Evolutionary conservation across 306 rosid species (phyloP), one percentile per base, ranked within the genome.

Genomic region (Dicorynia guianensis): DNA sequence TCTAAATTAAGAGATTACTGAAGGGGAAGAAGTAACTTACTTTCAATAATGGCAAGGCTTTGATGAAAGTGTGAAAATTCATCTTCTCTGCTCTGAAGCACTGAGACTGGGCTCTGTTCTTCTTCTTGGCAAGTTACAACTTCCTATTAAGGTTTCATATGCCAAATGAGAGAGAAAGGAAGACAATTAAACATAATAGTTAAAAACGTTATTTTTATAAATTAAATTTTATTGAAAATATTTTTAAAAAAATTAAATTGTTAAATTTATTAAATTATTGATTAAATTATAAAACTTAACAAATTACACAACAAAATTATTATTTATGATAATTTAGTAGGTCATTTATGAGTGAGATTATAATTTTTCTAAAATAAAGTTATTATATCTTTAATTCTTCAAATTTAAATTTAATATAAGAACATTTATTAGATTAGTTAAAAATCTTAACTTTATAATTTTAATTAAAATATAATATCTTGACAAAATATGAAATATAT

Each of bases 51-150:
- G 69, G 80, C 88, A 76, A 83, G 78, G 78, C 80, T 83, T 82
- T 87, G 84, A 38, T 81, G 81, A 56, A 87, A 87, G 50, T 52
- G 33, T 47, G 85, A 78, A 67, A 78, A 78, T 38, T 80, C 82
- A 57, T 79, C 73, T 67, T 85, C 89, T 35, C 83, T 85, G 75
- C 79, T 77, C 5, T 81, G 81, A 80, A 91, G 86, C 73, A 91
- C 93, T 13, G 94, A 91, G 61, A 91, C 83, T 47, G 97, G 94
- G 67, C 92, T 91, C 15, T 82, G 72, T 39, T 87, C 93, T 59
- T 82, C 77, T 50, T 88, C 91, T 36, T 85, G 79, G n/a, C 75
- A 60, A 50, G 49, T 35, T 11, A 25, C 48, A 33, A 40, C 67
- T 36, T 47, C 81, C 87, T 89, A 81, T 52, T 18, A 60, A 19